Evolutionary conservation across 768 basidiomycete species (phyloP).

Genomic region (Phanerodontia chrysosporium): DNA sequence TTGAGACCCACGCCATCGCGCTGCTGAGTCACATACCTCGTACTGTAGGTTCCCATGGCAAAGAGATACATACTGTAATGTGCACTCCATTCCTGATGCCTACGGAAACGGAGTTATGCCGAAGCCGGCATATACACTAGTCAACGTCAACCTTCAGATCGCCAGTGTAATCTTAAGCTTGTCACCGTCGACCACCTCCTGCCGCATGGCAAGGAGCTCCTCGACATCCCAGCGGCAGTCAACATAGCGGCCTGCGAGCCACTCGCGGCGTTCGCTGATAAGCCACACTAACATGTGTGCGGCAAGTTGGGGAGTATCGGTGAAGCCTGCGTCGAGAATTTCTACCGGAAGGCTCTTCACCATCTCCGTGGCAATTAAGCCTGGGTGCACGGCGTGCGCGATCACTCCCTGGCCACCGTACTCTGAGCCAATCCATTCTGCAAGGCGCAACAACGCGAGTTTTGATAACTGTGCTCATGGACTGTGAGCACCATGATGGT

Average conservation of each 20-base stretch:
- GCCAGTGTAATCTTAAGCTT: background rate
- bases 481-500: too few species aligned
- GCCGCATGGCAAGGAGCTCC: background rate
- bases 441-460: background rate
- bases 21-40: too few species aligned
- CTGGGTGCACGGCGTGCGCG: background rate
- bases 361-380: background rate
- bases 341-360: too few species aligned
- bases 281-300: conserved; percentile 9
- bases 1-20: too few species aligned
- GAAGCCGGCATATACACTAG: too few species aligned
- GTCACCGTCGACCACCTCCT: background rate
- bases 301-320: background rate
- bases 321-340: too few species aligned
- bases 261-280: conserved; percentile 1
- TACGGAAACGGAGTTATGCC: too few species aligned
- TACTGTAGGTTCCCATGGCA: too few species aligned
- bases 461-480: background rate
- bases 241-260: background rate
- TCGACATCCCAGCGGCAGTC: background rate
- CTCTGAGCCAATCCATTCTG: background rate
- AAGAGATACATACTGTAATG: too few species aligned
- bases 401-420: background rate
- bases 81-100: too few species aligned
- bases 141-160: background rate